Evolutionary conservation across 2,329 filamentous ascomycete species (phyloP).

Genomic region (Fusarium falciforme): DNA sequence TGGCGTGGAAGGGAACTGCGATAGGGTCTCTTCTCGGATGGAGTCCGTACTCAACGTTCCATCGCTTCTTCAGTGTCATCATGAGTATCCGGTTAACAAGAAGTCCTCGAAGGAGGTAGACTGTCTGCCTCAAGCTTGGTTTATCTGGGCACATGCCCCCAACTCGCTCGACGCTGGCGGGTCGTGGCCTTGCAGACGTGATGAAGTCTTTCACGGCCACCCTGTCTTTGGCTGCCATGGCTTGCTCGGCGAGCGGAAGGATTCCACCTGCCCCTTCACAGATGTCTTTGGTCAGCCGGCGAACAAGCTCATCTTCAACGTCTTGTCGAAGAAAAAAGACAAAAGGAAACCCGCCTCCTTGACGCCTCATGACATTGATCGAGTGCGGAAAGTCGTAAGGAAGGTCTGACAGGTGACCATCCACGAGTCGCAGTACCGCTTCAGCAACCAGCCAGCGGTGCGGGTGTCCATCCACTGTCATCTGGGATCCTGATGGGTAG

Average conservation of each 20-base stretch:
- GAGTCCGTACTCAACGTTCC: conserved; percentile 74
- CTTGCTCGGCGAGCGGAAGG: conserved; percentile 33
- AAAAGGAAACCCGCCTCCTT: conserved; percentile 53
- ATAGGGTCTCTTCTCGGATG: conserved; percentile 67
- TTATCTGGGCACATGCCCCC: conserved; percentile 36
- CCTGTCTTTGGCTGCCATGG: conserved; percentile 31
- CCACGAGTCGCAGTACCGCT: conserved; percentile 55
- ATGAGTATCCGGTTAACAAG: conserved; percentile 69
- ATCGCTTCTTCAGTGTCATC: conserved; percentile 71
- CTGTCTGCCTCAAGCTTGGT: conserved; percentile 33
- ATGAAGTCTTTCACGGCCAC: conserved; percentile 44
- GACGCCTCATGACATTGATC: conserved; percentile 51
- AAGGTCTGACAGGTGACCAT: conserved; percentile 52
- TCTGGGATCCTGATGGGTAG: conserved; percentile 65
- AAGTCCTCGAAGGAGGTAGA: conserved; percentile 72
- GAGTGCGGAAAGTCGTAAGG: conserved; percentile 47
- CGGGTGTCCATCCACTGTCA: conserved; percentile 64
- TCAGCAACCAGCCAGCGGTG: conserved; percentile 62
- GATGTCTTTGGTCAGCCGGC: conserved; percentile 34
- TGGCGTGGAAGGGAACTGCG: conserved; percentile 61
- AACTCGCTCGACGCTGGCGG: conserved; percentile 17
- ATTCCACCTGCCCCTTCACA: conserved; percentile 37
- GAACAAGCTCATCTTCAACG: conserved; percentile 57
- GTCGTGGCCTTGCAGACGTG: conserved; percentile 18
- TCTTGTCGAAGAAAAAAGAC: conserved; percentile 65